A percentile compares a stretch with the other conserved stretches of the same genome.
Conservation (phyloP, 2,329 filamentous ascomycete species). For the Fusarium hostae region DNA sequence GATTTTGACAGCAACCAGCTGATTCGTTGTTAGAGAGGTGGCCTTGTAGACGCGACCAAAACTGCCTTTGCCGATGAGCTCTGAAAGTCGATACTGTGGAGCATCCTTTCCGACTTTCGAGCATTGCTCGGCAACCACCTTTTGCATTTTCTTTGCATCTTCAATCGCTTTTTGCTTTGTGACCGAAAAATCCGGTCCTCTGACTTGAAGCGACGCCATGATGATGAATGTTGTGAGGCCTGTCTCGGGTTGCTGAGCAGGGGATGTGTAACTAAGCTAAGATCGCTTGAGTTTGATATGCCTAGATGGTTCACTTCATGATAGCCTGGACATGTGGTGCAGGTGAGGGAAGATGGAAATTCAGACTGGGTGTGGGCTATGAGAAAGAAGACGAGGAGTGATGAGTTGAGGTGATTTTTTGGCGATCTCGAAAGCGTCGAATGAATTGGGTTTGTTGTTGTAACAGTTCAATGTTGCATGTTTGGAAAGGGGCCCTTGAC, state of each 20-base stretch:
- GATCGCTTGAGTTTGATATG: slow-evolving; percentile 16
- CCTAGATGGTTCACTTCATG: slow-evolving; percentile 35
- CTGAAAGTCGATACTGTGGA: slow-evolving; percentile 74
- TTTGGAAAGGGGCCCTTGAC: slow-evolving; percentile 33
- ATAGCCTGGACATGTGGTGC: slow-evolving; percentile 8
- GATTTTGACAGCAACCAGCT: slow-evolving; percentile 81
- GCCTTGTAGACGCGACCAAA: slow-evolving; percentile 81
- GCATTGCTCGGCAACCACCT: slow-evolving; percentile 70
- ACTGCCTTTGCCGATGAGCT: slow-evolving; percentile 79
- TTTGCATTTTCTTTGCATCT: slow-evolving; percentile 77
- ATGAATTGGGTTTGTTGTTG: slow-evolving; percentile 19
- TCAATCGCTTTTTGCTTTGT: slow-evolving; percentile 71
- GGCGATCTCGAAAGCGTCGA: slow-evolving; percentile 28
- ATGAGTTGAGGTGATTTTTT: slow-evolving; percentile 3
- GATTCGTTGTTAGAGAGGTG: slow-evolving; percentile 55
- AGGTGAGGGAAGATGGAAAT: background rate
- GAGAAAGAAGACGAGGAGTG: background rate
- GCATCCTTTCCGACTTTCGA: slow-evolving; percentile 67
- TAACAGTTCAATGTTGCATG: slow-evolving; percentile 14
- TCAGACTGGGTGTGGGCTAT: slow-evolving; percentile 6
- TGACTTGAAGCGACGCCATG: slow-evolving; percentile 57
- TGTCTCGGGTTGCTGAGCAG: slow-evolving; percentile 24
- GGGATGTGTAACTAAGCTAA: slow-evolving; percentile 12
- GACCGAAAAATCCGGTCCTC: slow-evolving; percentile 55
- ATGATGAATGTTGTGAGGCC: slow-evolving; percentile 18